Evolutionary conservation across 2,329 filamentous ascomycete species (phyloP).

Genomic region (Trichoderma oligosporum): DNA sequence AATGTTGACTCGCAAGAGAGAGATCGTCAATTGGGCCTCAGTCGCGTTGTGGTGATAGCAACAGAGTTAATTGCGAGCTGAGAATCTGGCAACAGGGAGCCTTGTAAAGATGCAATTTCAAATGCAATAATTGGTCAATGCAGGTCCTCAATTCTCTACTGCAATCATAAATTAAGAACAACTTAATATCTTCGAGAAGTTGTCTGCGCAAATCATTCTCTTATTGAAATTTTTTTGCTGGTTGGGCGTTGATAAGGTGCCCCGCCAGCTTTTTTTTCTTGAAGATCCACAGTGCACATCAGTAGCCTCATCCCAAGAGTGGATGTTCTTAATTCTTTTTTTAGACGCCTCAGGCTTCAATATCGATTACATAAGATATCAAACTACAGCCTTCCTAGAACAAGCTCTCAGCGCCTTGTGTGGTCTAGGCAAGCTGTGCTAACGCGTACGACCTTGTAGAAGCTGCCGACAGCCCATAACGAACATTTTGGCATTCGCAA

Average conservation of each 20-base stretch:
- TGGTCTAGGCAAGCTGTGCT: constrained; percentile 49
- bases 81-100: background rate
- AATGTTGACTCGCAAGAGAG: background rate
- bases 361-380: constrained; percentile 30
- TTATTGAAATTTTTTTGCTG: constrained; percentile 11
- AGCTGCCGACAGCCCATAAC: constrained; percentile 23
- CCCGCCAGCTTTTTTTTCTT: constrained; percentile 18
- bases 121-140: background rate
- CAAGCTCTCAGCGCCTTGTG: constrained; percentile 28
- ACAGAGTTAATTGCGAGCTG: background rate
- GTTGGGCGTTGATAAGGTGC: constrained; percentile 10
- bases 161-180: constrained; percentile 1
- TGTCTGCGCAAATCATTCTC: constrained; percentile 7
- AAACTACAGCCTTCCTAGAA: constrained; percentile 33
- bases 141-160: constrained; percentile 9
- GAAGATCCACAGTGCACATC: constrained; percentile 10
- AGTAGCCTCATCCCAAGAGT: background rate
- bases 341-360: constrained; percentile 32
- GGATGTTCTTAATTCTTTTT: background rate
- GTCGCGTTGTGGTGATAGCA: constrained; percentile 9
- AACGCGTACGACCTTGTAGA: constrained; percentile 38
- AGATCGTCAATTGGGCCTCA: background rate
- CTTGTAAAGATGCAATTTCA: background rate
- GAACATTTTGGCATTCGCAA: constrained; percentile 4
- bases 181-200: constrained; percentile 10